Percentiles rank a stretch among this genome's conserved stretches.
Conservation (phyloP, 257 asterid species). For the Capsicum baccatum region DNA sequence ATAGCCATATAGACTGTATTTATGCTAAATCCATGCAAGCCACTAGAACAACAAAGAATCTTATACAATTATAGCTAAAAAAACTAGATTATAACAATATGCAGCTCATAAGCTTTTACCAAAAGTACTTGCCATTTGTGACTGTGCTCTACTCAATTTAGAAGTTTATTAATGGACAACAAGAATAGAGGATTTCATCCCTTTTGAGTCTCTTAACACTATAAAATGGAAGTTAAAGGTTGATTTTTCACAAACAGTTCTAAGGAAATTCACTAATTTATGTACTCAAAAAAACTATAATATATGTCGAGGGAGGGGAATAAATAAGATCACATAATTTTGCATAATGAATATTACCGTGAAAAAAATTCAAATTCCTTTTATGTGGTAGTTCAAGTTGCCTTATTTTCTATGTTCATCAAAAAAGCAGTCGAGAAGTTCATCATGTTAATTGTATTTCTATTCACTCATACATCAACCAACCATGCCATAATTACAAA, state of each 20-base stretch:
- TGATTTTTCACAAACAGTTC: neutral
- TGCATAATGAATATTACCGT: neutral
- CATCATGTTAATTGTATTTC: too few species aligned
- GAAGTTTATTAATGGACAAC: too few species aligned
- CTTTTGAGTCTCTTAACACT: too few species aligned
- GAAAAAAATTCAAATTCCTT: neutral
- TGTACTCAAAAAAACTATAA: neutral
- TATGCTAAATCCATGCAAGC: conserved; percentile 20
- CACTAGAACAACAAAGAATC: neutral
- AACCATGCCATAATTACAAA: too few species aligned
- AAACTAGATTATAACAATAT: neutral
- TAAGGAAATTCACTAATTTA: conserved; percentile 12
- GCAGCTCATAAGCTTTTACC: too few species aligned
- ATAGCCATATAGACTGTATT: neutral
- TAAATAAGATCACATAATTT: neutral
- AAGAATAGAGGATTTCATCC: too few species aligned
- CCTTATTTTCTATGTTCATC: too few species aligned
- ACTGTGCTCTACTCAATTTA: too few species aligned
- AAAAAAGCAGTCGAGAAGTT: too few species aligned
- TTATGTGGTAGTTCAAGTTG: too few species aligned
- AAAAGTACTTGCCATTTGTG: too few species aligned
- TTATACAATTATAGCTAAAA: neutral
- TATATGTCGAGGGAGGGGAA: neutral
- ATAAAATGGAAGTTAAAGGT: neutral
- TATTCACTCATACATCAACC: too few species aligned